Conservation (phyloP, 106 monocot species). For the Phalaenopsis aphrodite region DNA sequence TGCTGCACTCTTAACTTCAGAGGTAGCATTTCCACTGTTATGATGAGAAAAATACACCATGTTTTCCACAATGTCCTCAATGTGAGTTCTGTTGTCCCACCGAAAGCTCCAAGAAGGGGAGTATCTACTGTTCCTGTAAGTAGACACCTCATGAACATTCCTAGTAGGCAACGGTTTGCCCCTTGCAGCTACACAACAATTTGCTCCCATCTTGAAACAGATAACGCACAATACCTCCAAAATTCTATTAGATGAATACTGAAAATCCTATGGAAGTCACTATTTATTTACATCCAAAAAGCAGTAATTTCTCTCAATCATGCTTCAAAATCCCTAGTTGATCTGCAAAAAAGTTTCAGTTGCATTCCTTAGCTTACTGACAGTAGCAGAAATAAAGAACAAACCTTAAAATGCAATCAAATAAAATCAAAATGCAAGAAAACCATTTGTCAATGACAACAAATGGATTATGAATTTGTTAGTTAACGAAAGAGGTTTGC, state of each 20-base stretch:
- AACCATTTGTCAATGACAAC: background rate
- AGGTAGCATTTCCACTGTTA: slow-evolving; percentile 34
- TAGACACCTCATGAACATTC: slow-evolving; percentile 34
- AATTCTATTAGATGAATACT: background rate
- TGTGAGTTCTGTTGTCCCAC: slow-evolving; percentile 92
- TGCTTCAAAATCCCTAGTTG: background rate
- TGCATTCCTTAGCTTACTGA: background rate
- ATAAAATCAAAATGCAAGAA: background rate
- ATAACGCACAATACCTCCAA: background rate
- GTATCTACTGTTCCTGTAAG: slow-evolving; percentile 52
- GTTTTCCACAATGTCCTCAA: slow-evolving; percentile 70
- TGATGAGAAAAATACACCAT: slow-evolving; percentile 32
- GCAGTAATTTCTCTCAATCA: background rate
- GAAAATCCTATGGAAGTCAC: background rate
- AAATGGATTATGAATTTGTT: background rate
- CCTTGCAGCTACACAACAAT: slow-evolving; percentile 73
- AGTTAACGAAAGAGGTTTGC: background rate
- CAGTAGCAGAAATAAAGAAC: background rate
- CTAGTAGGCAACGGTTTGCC: slow-evolving; percentile 26
- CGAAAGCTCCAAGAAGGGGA: slow-evolving; percentile 95
- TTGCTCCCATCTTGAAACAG: slow-evolving; percentile 62
- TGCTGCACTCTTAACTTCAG: slow-evolving; percentile 43
- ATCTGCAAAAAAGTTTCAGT: background rate
- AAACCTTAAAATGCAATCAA: background rate
- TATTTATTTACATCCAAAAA: slow-evolving; percentile 12